phyloP scores from a whole-genome alignment of 768 basidiomycete species.

The Phanerochaete carnosa region DNA sequence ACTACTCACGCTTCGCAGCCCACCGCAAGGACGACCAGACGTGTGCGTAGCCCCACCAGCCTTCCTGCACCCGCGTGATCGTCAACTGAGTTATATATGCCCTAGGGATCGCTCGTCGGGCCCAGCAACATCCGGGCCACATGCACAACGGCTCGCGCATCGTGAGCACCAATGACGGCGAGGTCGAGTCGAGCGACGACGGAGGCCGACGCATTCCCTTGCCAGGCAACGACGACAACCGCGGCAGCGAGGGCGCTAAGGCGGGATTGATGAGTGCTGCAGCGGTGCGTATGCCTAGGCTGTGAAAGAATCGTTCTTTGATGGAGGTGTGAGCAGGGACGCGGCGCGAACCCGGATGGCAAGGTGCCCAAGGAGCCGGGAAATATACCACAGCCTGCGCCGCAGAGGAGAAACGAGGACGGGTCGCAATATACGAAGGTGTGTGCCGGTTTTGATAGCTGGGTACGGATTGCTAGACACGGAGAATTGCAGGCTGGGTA shows the following conservation, averaged over 20 bases:
- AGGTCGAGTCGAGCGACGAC: background rate
- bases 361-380: slow-evolving; percentile 4
- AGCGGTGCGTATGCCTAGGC: background rate
- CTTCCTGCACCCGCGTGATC: background rate
- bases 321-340: background rate
- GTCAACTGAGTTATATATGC: background rate
- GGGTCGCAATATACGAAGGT: slow-evolving; percentile 14
- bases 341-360: slow-evolving; percentile 3
- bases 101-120: slow-evolving; percentile 11
- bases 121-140: slow-evolving; percentile 2
- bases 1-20: slow-evolving; percentile 1
- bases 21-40: slow-evolving; percentile 12
- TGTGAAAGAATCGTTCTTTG: background rate
- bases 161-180: background rate
- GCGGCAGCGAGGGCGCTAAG: background rate
- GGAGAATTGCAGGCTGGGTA: background rate
- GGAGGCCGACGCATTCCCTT: background rate
- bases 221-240: slow-evolving; percentile 7
- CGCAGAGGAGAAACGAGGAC: slow-evolving; percentile 7
- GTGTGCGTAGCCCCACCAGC: slow-evolving; percentile 1
- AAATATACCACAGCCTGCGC: slow-evolving; percentile 7
- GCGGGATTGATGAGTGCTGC: slow-evolving; percentile 3
- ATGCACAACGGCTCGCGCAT: background rate
- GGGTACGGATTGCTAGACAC: background rate
- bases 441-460: background rate